Evolutionary conservation across 148 eudicot genomes (phyloP).

Genomic region (Dysphania ambrosioides): DNA sequence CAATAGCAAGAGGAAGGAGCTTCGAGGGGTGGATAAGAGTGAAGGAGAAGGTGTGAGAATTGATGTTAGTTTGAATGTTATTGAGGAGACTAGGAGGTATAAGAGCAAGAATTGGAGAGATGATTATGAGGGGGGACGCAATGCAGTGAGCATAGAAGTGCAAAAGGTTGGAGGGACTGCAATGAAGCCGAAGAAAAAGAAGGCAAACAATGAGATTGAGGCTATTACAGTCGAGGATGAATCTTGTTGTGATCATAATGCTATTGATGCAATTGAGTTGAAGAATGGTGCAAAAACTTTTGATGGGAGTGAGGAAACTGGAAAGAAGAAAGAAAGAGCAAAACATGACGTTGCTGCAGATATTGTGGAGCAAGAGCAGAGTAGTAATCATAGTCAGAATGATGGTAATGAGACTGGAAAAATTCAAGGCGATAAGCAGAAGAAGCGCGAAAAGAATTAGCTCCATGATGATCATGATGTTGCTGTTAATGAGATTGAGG

Average conservation of each 20-base stretch:
- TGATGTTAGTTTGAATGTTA: background rate
- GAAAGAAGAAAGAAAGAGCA: too few relatives aligned
- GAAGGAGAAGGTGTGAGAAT: conserved; percentile 4
- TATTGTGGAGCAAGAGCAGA: background rate
- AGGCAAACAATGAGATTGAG: background rate
- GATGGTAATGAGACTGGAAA: background rate
- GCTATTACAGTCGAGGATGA: background rate
- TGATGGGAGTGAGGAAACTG: too few relatives aligned
- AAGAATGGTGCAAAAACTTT: too few relatives aligned
- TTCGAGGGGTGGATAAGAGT: background rate
- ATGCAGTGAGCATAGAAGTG: background rate
- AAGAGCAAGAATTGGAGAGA: conserved; percentile 20
- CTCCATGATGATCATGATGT: background rate
- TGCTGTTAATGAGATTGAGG: background rate
- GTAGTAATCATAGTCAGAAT: too few relatives aligned
- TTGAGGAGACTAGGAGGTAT: conserved; percentile 13
- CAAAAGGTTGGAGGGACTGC: background rate
- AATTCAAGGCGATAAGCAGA: background rate
- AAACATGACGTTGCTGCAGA: background rate
- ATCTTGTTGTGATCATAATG: background rate
- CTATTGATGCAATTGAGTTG: background rate
- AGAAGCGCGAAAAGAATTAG: background rate
- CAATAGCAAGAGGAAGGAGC: too few relatives aligned
- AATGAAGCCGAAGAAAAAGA: conserved; percentile 3
- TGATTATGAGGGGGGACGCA: background rate